A percentile compares a stretch with the other conserved stretches of the same genome.
Evolutionary conservation across 1,284 basidiomycete genomes (phyloP).

Genomic region (Tilletia indica): DNA sequence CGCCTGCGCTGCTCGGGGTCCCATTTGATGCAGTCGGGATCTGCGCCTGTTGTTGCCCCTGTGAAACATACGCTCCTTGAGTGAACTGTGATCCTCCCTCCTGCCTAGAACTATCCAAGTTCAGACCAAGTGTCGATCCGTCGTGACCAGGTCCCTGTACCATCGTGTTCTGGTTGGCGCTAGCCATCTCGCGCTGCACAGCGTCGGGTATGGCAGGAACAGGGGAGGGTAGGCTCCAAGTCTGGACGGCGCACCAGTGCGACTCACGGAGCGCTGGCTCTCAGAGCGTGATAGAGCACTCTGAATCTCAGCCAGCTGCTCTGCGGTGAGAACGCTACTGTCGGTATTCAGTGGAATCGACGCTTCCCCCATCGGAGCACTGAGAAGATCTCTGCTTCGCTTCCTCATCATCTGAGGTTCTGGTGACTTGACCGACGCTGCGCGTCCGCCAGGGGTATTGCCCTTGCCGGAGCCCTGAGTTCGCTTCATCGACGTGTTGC

Average conservation of each 20-base stretch:
- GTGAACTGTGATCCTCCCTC: not conserved
- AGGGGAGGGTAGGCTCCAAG: not conserved
- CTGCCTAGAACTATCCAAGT: not conserved
- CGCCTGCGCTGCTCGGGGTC: not conserved
- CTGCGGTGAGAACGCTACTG: conserved; percentile 28
- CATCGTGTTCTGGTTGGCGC: not conserved
- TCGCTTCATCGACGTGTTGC: conserved; percentile 17
- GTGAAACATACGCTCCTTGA: not conserved
- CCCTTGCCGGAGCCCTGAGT: conserved; percentile 9
- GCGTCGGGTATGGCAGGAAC: not conserved
- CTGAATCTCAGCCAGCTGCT: conserved; percentile 41
- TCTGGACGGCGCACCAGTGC: conserved; percentile 3
- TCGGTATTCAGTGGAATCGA: not conserved
- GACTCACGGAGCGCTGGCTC: conserved; percentile 20
- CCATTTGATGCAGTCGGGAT: not conserved
- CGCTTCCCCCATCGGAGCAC: not conserved
- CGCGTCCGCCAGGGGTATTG: conserved; percentile 3
- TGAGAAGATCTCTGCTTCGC: conserved; percentile 26
- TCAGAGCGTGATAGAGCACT: conserved; percentile 36
- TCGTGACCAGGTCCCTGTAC: not conserved
- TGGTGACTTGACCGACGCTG: not conserved
- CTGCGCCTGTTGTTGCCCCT: not conserved
- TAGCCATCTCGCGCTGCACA: not conserved
- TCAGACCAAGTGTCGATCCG: too few species aligned
- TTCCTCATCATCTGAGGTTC: conserved; percentile 11